Evolutionary conservation across 352 stramenopile species (phyloP), one percentile per base, ranked within the genome.

Genomic region (Nothophytophthora sp.): DNA sequence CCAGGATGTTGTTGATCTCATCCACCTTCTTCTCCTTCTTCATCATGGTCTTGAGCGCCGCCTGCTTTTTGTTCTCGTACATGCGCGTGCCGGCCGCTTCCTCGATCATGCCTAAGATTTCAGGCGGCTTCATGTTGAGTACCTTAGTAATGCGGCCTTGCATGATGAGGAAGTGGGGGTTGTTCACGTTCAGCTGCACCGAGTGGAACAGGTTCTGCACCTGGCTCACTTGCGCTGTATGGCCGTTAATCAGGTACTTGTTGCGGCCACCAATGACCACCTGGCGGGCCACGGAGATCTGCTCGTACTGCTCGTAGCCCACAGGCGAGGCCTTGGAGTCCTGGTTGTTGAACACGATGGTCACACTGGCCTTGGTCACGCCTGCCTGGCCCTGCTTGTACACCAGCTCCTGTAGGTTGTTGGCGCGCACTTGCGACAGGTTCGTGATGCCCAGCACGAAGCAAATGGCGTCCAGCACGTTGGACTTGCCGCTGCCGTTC

Each of bases 121-220:
- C 98, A 6, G 88, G 80, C 4, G 98, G 97, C 68, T 99, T 99
- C 98, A 99, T 99, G 71, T 99, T 99, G 27, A 99, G 82, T 30
- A 99, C 97, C 70, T 99, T 99, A 34, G 96, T 99, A 61, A 99
- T 99, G 13, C 96, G 88, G 11, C 91, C 92, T 62, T 99, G 98
- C 97, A 99, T 99, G 81, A 99, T 99, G 39, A 99, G 82, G 69
- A 99, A 99, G 69, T 99, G 98, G 40, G 98, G 98, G 83, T 99
- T 99, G 84, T 99, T 99, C 45, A 99, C 97, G 80, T 99, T 99
- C 29, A 99, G 80, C 76, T 99, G 98, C 41, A 99, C 98, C 5
- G 95, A 99, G 81, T 99, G 98, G 73, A 99, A 99, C 5, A 99
- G 82, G 71, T 99, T 99, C 60, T 99, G 94, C 45, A 99, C 97